These are phyloP conservation scores for Soucietia sequanensis DNA, from an alignment of 805 yeast species.

Conservation along the genomic window DNA sequence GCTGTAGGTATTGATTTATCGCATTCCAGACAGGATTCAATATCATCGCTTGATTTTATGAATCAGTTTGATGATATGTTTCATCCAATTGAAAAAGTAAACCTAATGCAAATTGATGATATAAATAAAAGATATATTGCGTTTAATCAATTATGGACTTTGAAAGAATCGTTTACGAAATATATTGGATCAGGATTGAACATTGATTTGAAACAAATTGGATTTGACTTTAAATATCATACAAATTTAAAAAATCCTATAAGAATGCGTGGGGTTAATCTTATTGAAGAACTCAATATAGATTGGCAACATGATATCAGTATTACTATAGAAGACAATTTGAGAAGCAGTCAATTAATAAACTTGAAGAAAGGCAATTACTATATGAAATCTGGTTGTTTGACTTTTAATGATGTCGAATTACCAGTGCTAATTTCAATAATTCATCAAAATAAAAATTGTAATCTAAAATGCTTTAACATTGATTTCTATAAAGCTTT, in stretches of 20 bases:
- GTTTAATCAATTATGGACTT: conserved; percentile 70
- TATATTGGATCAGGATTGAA: conserved; percentile 58
- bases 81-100: conserved; percentile 29
- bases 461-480: conserved; percentile 4
- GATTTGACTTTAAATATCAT: conserved; percentile 8
- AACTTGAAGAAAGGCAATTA: neutral
- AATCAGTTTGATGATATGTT: conserved; percentile 44
- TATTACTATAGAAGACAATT: conserved; percentile 4
- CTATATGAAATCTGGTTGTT: neutral
- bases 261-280: neutral
- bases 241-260: neutral
- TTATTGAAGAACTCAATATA: neutral
- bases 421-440: conserved; percentile 17
- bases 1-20: conserved; percentile 40
- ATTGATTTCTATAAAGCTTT: conserved; percentile 7
- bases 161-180: conserved; percentile 76
- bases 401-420: conserved; percentile 1
- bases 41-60: conserved; percentile 26
- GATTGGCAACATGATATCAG: conserved; percentile 10
- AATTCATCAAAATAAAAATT: conserved; percentile 8
- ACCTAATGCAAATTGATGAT: conserved; percentile 21
- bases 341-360: neutral
- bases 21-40: conserved; percentile 26
- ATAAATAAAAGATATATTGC: conserved; percentile 19
- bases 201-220: conserved; percentile 18